phyloP scores from a whole-genome alignment of 306 rosid species.

The Sesbania bispinosa region DNA sequence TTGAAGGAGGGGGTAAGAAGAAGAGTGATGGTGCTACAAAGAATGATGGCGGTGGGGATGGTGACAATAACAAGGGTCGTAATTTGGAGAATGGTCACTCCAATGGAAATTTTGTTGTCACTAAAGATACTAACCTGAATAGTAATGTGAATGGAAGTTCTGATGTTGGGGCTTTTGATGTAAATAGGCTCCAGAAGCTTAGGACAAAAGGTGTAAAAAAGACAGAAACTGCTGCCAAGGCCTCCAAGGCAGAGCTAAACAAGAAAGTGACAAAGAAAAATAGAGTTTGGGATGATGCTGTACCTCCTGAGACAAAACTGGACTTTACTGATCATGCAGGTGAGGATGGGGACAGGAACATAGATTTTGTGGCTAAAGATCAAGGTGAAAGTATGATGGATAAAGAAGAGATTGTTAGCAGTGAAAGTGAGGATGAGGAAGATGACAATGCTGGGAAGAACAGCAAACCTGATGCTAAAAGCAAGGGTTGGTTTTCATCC shows the following conservation, averaged over 20 bases:
- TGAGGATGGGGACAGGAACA: constrained; percentile 49
- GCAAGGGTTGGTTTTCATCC: constrained; percentile 90
- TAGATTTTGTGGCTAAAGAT: constrained; percentile 58
- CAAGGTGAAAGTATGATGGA: constrained; percentile 94
- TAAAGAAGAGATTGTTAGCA: constrained; percentile 71
- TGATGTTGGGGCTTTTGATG: constrained; percentile 81
- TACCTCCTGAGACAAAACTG: constrained; percentile 1
- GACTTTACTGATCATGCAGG: constrained; percentile 22
- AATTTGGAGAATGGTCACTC: constrained; percentile 66
- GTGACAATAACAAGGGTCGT: constrained; percentile 32
- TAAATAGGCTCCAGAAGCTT: constrained; percentile 79
- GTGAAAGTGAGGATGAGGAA: constrained; percentile 73
- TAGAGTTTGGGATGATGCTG: constrained; percentile 22
- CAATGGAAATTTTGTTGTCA: constrained; percentile 49
- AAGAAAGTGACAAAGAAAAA: constrained; percentile 17
- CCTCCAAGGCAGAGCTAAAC: constrained; percentile 56
- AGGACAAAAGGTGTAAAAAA: constrained; percentile 71
- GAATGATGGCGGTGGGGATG: constrained; percentile 48
- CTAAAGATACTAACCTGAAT: constrained; percentile 42
- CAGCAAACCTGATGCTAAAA: constrained; percentile 61
- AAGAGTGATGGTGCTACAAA: constrained; percentile 35
- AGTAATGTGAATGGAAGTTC: constrained; percentile 52
- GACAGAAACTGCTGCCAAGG: constrained; percentile 59
- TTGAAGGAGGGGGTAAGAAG: constrained; percentile 57
- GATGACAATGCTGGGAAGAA: constrained; percentile 55